phyloP scores from a whole-genome alignment of 1,139 yeast genomes.

The Yamadazyma taylorii region DNA sequence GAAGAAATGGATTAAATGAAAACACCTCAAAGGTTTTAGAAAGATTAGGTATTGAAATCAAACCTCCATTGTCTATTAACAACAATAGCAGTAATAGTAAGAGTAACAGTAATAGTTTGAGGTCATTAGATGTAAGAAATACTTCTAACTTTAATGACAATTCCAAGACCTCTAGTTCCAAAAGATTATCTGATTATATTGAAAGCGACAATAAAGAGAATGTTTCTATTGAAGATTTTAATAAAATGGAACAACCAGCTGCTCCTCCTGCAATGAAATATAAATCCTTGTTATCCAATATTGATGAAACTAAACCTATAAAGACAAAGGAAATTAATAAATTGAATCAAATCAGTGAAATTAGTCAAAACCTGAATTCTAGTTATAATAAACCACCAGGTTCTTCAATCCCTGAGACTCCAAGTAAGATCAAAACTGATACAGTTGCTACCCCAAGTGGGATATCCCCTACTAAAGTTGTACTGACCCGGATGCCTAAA shows the following conservation, averaged over 20 bases:
- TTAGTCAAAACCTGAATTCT: neutral
- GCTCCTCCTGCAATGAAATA: conserved; percentile 16
- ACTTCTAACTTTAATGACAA: conserved; percentile 4
- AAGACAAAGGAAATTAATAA: conserved; percentile 3
- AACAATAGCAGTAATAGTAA: neutral
- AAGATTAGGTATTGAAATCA: conserved; percentile 44
- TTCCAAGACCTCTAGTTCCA: conserved; percentile 46
- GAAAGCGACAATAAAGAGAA: conserved; percentile 20
- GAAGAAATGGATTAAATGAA: conserved; percentile 21
- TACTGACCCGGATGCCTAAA: conserved; percentile 1
- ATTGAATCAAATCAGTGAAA: conserved; percentile 9
- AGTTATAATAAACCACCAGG: neutral
- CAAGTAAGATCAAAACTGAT: conserved; percentile 1
- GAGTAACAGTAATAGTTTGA: too few species aligned
- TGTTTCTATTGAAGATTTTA: conserved; percentile 10
- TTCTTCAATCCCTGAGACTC: conserved; percentile 1
- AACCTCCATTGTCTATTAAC: neutral
- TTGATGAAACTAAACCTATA: conserved; percentile 13
- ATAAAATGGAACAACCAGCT: conserved; percentile 14
- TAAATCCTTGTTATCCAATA: conserved; percentile 26
- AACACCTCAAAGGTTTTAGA: conserved; percentile 42
- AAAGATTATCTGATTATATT: conserved; percentile 38
- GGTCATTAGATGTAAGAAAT: neutral
- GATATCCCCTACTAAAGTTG: conserved; percentile 2
- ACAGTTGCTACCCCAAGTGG: neutral